A percentile compares a stretch with the other conserved stretches of the same genome.
Conservation (phyloP, 2,329 filamentous ascomycete genomes). For the Colletotrichum magnum region DNA sequence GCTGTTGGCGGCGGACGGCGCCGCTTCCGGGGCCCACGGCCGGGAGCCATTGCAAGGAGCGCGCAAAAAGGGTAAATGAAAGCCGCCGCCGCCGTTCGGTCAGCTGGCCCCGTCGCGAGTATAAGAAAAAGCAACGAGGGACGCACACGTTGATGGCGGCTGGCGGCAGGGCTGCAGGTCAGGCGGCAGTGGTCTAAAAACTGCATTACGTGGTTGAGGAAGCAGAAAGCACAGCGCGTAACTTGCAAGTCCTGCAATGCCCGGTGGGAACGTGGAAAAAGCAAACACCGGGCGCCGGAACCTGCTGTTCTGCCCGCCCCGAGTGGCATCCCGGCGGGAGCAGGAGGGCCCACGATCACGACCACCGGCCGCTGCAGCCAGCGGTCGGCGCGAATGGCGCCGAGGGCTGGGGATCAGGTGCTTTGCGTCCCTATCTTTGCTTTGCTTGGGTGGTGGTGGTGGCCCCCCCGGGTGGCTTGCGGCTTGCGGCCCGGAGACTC, state of each 20-base stretch:
- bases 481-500: conserved; percentile 25
- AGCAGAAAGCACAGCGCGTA: too few relatives aligned
- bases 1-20: conserved; percentile 28
- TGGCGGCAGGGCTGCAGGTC: conserved; percentile 16
- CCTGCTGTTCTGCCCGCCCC: background rate
- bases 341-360: background rate
- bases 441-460: background rate
- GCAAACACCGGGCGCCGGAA: conserved; percentile 21
- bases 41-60: background rate
- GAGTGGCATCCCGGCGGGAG: background rate
- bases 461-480: background rate
- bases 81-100: conserved; percentile 1
- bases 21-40: conserved; percentile 23
- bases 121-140: conserved; percentile 13
- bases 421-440: background rate
- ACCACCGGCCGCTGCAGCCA: background rate
- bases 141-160: conserved; percentile 5
- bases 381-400: background rate
- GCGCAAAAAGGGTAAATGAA: background rate
- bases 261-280: conserved; percentile 15
- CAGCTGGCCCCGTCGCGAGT: conserved; percentile 12
- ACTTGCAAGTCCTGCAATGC: background rate
- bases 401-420: conserved; percentile 6
- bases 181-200: background rate
- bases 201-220: too few relatives aligned